Evolutionary conservation across 495 filamentous ascomycete genomes (phyloP), one percentile per base, ranked within the genome.

Genomic region (Aspergillus diversus): DNA sequence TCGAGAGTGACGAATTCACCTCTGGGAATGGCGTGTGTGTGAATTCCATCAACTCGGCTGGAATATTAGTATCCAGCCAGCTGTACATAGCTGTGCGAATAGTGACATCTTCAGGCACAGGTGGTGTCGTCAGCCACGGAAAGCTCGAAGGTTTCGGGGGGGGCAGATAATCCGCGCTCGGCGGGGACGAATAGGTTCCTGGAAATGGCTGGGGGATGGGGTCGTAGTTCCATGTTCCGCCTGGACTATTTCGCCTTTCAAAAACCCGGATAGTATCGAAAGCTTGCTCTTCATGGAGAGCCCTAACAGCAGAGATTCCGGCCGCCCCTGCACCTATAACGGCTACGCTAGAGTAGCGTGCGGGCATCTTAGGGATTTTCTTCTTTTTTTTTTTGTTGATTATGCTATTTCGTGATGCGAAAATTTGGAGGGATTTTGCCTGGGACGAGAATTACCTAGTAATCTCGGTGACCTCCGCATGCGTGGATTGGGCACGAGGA

Each of bases 311-410:
- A 55, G 84, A 84, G 35, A 82, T 80, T 4, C 83, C 83, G 2
- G 81, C 79, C 15, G 83, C 83, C 6, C 83, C 82, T 15, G 79
- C 75, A 6, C 84, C 82, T 48, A 86, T 82, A 1, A 85, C 77
- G 47, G 83, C 84, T 17, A 86, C 73, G n/a, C 51, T 65, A 54
- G 61, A 56, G 37, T 67, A 74, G 16, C 71, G 65, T 17, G 67
- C 66, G 50, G 57, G 16, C 71, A 73, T 73, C 9, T 55, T 9
- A 12, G 46, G 39, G 55, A 11, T 31, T 43, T 43, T 35, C 35
- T 57, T 57, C 32, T 34, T 11, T 37, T 5, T 33, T 15, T 21
- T 32, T 6, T 6, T 9, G 17, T 27, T 46, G 7, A 27, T 7
- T 33, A 33, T 46, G 17, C 34, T 39, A 21, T 37, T 42, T 7